Percentiles rank a stretch among this genome's conserved stretches.
Evolutionary conservation across 306 rosid species (phyloP).

Genomic region (Oxytropis ochrocephala): DNA sequence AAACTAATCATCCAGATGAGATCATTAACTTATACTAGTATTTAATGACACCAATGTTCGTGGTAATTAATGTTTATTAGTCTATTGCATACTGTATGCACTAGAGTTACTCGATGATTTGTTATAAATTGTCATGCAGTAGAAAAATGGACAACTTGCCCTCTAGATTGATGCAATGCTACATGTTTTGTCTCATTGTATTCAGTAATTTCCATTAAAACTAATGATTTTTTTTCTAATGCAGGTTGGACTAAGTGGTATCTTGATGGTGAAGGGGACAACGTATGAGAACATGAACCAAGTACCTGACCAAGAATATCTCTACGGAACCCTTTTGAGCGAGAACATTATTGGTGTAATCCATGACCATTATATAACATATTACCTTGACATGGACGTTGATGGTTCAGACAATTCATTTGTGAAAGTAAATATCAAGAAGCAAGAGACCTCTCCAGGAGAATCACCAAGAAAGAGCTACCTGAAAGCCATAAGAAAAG

Average conservation of each 20-base stretch:
- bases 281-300: conserved; percentile 48
- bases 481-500: conserved; percentile 56
- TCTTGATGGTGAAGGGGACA: conserved; percentile 90
- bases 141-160: background rate
- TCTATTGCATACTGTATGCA: no score
- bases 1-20: background rate
- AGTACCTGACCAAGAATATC: conserved; percentile 34
- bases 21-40: background rate
- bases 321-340: conserved; percentile 71
- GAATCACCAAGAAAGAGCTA: conserved; percentile 73
- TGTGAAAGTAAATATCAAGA: conserved; percentile 56
- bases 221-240: background rate
- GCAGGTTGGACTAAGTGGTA: conserved; percentile 89
- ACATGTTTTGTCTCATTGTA: background rate
- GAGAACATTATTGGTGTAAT: conserved; percentile 82
- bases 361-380: conserved; percentile 77
- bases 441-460: conserved; percentile 34
- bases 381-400: conserved; percentile 74
- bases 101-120: background rate
- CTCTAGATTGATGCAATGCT: background rate
- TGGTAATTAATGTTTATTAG: no score
- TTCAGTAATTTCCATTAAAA: background rate
- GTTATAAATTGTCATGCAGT: background rate
- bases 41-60: background rate
- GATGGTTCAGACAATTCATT: conserved; percentile 79